Evolutionary conservation across 805 yeast genomes (phyloP).

Genomic region (Nadsonia fulvescens): DNA sequence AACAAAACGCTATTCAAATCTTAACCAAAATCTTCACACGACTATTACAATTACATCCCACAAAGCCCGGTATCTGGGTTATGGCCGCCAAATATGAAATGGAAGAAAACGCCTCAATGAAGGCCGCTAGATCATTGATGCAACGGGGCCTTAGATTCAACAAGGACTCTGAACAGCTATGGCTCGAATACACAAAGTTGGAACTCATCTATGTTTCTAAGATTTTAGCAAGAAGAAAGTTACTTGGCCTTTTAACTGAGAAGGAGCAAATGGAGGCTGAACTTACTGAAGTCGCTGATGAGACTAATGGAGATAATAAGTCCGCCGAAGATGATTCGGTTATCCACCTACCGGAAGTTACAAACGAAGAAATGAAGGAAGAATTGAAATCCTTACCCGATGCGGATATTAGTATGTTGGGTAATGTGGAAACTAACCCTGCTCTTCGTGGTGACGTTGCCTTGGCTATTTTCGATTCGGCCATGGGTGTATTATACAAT

Average conservation of each 20-base stretch:
- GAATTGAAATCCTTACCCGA: slow-evolving; percentile 61
- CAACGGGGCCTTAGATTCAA: slow-evolving; percentile 78
- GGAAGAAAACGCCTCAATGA: slow-evolving; percentile 72
- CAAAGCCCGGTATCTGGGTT: slow-evolving; percentile 79
- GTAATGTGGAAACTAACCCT: slow-evolving; percentile 70
- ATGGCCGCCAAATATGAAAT: slow-evolving; percentile 89
- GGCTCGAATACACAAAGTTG: slow-evolving; percentile 76
- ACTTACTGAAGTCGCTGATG: slow-evolving; percentile 13
- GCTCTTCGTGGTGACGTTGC: slow-evolving; percentile 62
- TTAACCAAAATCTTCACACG: slow-evolving; percentile 47
- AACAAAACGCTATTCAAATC: slow-evolving; percentile 16
- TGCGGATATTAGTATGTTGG: slow-evolving; percentile 69
- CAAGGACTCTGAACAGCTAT: slow-evolving; percentile 47
- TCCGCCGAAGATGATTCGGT: slow-evolving; percentile 21
- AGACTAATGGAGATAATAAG: slow-evolving; percentile 14
- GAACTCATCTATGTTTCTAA: slow-evolving; percentile 77
- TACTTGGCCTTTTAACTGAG: slow-evolving; percentile 52
- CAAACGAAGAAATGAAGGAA: slow-evolving; percentile 35
- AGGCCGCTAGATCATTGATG: slow-evolving; percentile 71
- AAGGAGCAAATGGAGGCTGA: slow-evolving; percentile 27
- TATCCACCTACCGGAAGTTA: slow-evolving; percentile 28
- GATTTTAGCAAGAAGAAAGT: slow-evolving; percentile 63
- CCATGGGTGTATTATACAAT: too few species aligned
- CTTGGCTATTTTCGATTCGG: slow-evolving; percentile 49
- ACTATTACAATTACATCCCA: slow-evolving; percentile 76